These are phyloP conservation scores for Penicillium paxilli DNA, from an alignment of 495 filamentous ascomycete genomes.

Conservation along the genomic window DNA sequence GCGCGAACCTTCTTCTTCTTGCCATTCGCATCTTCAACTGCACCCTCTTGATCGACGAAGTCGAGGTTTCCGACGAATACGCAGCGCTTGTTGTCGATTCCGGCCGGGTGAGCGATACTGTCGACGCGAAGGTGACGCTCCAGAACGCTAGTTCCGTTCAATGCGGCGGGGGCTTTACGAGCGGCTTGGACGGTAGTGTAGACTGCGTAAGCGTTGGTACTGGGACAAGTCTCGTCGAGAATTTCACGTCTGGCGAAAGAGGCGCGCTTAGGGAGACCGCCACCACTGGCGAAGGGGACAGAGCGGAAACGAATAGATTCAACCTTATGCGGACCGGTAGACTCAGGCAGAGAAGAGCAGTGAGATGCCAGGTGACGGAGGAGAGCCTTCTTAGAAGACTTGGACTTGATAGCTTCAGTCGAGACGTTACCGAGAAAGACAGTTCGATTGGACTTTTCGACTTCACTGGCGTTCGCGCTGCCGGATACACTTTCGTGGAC, in stretches of 20 bases:
- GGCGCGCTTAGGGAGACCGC: slow-evolving; percentile 83
- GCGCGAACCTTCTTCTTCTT: slow-evolving; percentile 64
- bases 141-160: slow-evolving; percentile 84
- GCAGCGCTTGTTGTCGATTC: slow-evolving; percentile 80
- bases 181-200: slow-evolving; percentile 73
- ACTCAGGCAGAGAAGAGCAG: slow-evolving; percentile 44
- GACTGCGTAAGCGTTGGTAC: slow-evolving; percentile 92
- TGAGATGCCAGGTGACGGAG: slow-evolving; percentile 65
- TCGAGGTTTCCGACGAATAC: slow-evolving; percentile 97
- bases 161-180: slow-evolving; percentile 67
- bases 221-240: slow-evolving; percentile 85
- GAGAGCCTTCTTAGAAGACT: slow-evolving; percentile 73
- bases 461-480: slow-evolving; percentile 48
- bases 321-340: slow-evolving; percentile 62
- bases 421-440: slow-evolving; percentile 94
- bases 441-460: slow-evolving; percentile 86
- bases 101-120: slow-evolving; percentile 80
- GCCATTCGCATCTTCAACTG: slow-evolving; percentile 53
- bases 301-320: slow-evolving; percentile 93
- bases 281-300: slow-evolving; percentile 69
- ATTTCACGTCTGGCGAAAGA: slow-evolving; percentile 80
- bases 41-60: slow-evolving; percentile 83
- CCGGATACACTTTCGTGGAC: slow-evolving; percentile 58
- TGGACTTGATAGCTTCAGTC: slow-evolving; percentile 75
- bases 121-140: slow-evolving; percentile 91